Evolutionary conservation across 169 alveolate species (phyloP).

Genomic region (Eimeria praecox): DNA sequence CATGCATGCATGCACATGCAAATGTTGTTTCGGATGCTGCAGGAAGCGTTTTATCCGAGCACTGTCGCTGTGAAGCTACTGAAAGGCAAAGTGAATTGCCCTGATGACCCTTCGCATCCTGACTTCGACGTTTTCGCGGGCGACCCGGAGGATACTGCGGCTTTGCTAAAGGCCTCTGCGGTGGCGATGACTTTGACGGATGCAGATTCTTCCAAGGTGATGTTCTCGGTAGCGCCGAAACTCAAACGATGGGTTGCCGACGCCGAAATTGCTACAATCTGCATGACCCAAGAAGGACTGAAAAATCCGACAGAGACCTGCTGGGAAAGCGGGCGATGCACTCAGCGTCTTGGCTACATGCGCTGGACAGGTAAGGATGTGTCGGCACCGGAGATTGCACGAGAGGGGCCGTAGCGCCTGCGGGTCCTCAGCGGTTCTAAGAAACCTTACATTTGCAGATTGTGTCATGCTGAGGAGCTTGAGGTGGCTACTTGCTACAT

Average conservation of each 20-base stretch:
- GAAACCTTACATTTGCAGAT: not conserved
- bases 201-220: not conserved
- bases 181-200: conserved; percentile 35
- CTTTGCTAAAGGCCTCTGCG: not conserved
- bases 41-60: conserved; percentile 33
- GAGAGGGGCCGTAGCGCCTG: not conserved
- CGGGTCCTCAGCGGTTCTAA: not conserved
- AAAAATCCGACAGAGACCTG: not conserved
- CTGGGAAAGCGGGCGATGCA: conserved; percentile 67
- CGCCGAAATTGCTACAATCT: conserved; percentile 36
- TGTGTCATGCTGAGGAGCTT: not conserved
- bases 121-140: conserved; percentile 3
- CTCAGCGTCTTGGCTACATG: conserved; percentile 56
- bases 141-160: not conserved
- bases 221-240: not conserved
- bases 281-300: conserved; percentile 66
- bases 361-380: conserved; percentile 44
- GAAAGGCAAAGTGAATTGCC: conserved; percentile 33
- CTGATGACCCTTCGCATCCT: conserved; percentile 12
- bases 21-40: not conserved
- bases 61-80: conserved; percentile 63
- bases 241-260: conserved; percentile 19
- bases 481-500: not conserved
- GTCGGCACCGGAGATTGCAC: not conserved
- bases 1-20: not conserved